These are phyloP conservation scores for Leishmania tarentolae DNA, from an alignment of 208 protist species.

Conservation along the genomic window DNA sequence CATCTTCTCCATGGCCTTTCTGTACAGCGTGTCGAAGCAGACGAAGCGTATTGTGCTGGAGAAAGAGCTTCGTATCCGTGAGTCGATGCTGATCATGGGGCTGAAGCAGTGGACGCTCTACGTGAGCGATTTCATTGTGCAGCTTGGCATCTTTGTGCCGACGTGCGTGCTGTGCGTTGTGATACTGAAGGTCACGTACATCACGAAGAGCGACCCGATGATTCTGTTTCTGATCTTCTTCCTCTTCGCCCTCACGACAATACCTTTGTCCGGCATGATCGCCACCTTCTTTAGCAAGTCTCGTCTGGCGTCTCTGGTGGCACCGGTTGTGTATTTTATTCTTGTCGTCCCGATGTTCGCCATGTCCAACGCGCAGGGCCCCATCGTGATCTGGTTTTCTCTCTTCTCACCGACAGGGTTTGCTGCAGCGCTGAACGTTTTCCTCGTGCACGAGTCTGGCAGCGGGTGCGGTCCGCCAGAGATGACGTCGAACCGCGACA, in stretches of 20 bases:
- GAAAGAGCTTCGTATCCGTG: constrained; percentile 73
- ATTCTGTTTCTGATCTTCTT: constrained; percentile 68
- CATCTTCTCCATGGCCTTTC: constrained; percentile 57
- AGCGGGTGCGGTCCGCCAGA: constrained; percentile 34
- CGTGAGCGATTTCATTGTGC: constrained; percentile 40
- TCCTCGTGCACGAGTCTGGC: constrained; percentile 41
- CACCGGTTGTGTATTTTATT: constrained; percentile 78
- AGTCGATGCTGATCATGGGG: constrained; percentile 85
- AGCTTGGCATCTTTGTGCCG: constrained; percentile 44
- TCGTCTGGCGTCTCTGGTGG: constrained; percentile 51
- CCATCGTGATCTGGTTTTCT: constrained; percentile 27
- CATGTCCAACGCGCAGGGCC: constrained; percentile 30
- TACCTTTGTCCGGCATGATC: constrained; percentile 61
- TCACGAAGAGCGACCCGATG: constrained; percentile 47
- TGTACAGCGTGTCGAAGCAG: constrained; percentile 66
- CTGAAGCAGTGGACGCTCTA: constrained; percentile 53
- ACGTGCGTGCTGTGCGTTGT: constrained; percentile 49
- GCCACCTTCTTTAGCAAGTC: constrained; percentile 74
- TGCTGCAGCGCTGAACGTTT: constrained; percentile 28
- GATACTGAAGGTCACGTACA: constrained; percentile 45
- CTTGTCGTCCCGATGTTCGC: constrained; percentile 52
- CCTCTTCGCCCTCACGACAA: constrained; percentile 53
- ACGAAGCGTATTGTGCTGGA: constrained; percentile 63
- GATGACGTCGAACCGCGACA: constrained; percentile 15
- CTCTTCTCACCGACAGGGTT: constrained; percentile 55